phyloP scores from a whole-genome alignment of 2,329 filamentous ascomycete genomes.

The Aspergillus hiratsukae region DNA sequence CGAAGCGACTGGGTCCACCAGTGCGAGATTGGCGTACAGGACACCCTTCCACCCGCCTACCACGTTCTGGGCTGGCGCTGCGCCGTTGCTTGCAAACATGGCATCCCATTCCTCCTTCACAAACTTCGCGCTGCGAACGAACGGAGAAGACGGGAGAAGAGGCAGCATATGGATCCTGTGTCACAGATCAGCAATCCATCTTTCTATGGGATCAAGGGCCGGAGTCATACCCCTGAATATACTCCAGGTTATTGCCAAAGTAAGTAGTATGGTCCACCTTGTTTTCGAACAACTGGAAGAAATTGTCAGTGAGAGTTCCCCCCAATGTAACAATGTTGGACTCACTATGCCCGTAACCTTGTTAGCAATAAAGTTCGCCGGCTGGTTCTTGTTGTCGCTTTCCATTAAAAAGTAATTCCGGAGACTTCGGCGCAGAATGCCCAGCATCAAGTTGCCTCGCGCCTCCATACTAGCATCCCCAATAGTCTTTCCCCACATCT shows the following conservation, averaged over 20 bases:
- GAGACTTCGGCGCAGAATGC: conserved; percentile 68
- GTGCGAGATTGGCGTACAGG: conserved; percentile 74
- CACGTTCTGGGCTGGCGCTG: conserved; percentile 53
- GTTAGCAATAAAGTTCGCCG: conserved; percentile 73
- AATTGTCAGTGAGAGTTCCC: conserved; percentile 23
- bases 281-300: conserved; percentile 73
- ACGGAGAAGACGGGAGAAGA: conserved; percentile 62
- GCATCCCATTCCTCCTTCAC: conserved; percentile 77
- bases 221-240: conserved; percentile 54
- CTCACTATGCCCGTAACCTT: conserved; percentile 58
- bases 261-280: conserved; percentile 92
- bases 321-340: conserved; percentile 1
- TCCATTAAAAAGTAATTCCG: conserved; percentile 79
- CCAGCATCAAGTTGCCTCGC: conserved; percentile 77
- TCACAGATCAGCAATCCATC: conserved; percentile 24
- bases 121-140: conserved; percentile 64
- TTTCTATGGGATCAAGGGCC: background rate
- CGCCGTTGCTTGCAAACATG: conserved; percentile 67
- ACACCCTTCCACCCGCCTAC: conserved; percentile 81
- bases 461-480: conserved; percentile 77
- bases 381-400: conserved; percentile 65
- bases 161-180: conserved; percentile 80
- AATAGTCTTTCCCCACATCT: conserved; percentile 84
- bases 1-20: conserved; percentile 64
- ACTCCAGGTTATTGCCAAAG: conserved; percentile 70